Percentiles rank a stretch among this genome's conserved stretches.
phyloP scores from a whole-genome alignment of 257 asterid genomes.

The Striga asiatica region DNA sequence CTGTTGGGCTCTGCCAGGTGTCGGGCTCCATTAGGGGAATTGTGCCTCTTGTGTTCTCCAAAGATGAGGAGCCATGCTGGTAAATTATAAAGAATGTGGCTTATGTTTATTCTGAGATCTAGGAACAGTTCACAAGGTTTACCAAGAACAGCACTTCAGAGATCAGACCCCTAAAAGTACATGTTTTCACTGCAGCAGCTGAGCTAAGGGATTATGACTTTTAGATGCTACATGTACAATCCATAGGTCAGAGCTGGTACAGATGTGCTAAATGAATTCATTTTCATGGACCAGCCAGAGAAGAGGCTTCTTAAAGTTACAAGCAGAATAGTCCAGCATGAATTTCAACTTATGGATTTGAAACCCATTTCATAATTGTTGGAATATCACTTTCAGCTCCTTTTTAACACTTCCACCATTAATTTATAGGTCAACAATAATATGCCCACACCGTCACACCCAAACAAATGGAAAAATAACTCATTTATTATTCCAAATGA shows the following conservation, averaged over 20 bases:
- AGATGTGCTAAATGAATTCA: not conserved
- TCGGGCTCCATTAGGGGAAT: slow-evolving; percentile 16
- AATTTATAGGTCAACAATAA: not conserved
- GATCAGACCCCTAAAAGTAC: not conserved
- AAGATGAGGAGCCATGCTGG: no score
- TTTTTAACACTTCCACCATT: slow-evolving; percentile 4
- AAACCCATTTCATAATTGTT: slow-evolving; percentile 5
- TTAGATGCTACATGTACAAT: not conserved
- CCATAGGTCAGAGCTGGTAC: not conserved
- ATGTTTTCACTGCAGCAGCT: no score
- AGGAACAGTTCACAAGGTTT: not conserved
- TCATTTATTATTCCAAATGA: not conserved
- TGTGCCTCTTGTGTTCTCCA: no score
- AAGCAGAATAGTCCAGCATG: slow-evolving; percentile 4
- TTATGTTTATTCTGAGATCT: not conserved
- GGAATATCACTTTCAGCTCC: not conserved
- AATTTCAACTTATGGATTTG: slow-evolving; percentile 11
- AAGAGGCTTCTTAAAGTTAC: not conserved
- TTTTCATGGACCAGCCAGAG: not conserved
- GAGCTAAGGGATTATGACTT: not conserved
- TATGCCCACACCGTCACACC: not conserved
- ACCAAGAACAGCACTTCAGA: not conserved
- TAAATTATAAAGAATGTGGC: no score
- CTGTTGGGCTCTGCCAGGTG: slow-evolving; percentile 63
- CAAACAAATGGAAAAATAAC: no score